Evolutionary conservation across 306 rosid genomes (phyloP), one percentile per base, ranked within the genome.

Genomic region (Begonia masoniana): DNA sequence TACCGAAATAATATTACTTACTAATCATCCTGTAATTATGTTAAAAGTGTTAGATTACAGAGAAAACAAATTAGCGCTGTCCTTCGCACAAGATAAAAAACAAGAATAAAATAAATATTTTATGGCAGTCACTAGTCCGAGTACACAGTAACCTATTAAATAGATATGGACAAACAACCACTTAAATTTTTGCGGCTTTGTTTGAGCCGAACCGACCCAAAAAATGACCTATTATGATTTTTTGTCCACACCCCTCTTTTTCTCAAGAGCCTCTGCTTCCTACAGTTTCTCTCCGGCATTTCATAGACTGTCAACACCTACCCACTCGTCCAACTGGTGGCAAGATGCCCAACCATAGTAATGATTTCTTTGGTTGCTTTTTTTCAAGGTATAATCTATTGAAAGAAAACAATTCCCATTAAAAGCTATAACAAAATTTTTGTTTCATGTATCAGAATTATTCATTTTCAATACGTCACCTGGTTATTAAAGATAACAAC

Each of bases 311-410:
- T 78, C 85, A 70, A 68, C 79, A 62, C 83, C 88, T 55, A 84
- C 95, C 95, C 93, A 84, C 75, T 88, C 97, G 45, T 88, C 97
- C 97, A 88, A 88, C 97, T 88, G 97, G 82, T 64, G 81, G 74
- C 81, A 79, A 79, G 82, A 88, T 74, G 74, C 69, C 69, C 71
- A 81, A 79, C 74, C 67, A 74, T 49, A 41, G 77, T 82, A 78
- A 83, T 64, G 75, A 81, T 63, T 78, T 74, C 67, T 67, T 78
- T 63, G n/a, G 51, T 73, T 73, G 76, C 73, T 72, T 81, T 72
- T 68, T 69, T 26, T 55, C 65, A 66, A 71, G 65, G 73, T 62
- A 71, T 67, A 68, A 72, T 66, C n/a, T 62, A 74, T 60, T 60
- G 52, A 67, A 58, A 74, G 67, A 67, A 62, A 51, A 47, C 56